Base-by-base conservation (phyloP, 2,329 filamentous ascomycete genomes). In the Exophiala xenobiotica region DNA sequence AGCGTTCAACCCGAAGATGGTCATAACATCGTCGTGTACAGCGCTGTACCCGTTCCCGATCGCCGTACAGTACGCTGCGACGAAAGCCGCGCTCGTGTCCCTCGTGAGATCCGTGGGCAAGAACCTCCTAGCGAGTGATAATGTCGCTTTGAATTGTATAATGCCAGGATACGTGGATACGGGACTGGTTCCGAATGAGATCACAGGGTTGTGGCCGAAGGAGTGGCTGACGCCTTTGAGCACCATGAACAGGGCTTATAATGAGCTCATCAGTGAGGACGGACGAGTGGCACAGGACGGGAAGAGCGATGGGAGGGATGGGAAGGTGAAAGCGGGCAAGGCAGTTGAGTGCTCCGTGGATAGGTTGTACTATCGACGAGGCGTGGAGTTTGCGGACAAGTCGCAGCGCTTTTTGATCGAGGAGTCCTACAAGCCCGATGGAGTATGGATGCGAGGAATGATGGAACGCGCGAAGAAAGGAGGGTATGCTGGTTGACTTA, bases 81-180 rank as follows among this genome's bases (percentile, higher is more conserved):
- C 65, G 19, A 75, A 76, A 56, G 70, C 73, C 56, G 72, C 65
- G 6, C 59, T 75, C 11, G 60, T 75, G 1, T 71, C 70, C 6
- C 60, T 75, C 11, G 64, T 66, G 11, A 62, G 68, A 6, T 59
- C 63, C 6, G 56, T 66, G 6, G 66, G 63, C 5, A 53, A 59
- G 2, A 56, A 59, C 1, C 65, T 66, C 43, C n/a, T 56, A 3
- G 44, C 39, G 9, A 52, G 61, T 20, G 68, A 70, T 48, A 53
- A 59, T 26, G 69, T 72, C 44, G 65, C 63, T 3, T 63, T 71
- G 46, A 71, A 71, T 51, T 61, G 60, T 18, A 65, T 72, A 27
- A 62, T 61, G 33, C 69, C 69, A 1, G 64, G 63, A 2, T 61
- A 70, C 40, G 62, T 71, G 5, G 63, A 63, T 14, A 72, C 69